A percentile compares a stretch with the other conserved stretches of the same genome.
These are phyloP conservation scores for Botrytis sinoallii DNA, from an alignment of 2,329 filamentous ascomycete species.

Conservation along the genomic window DNA sequence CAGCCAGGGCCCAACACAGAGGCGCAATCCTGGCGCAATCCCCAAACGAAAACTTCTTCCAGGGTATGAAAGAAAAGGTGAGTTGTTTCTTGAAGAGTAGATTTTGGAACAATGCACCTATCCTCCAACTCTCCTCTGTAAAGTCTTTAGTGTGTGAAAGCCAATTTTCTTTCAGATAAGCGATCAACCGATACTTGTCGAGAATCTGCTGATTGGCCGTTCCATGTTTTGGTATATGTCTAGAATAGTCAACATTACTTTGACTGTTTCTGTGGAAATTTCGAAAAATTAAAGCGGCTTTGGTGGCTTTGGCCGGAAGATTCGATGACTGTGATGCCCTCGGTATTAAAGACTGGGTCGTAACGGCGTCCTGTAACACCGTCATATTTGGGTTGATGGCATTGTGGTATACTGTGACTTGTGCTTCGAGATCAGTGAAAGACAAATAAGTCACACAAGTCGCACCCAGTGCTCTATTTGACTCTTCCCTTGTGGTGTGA, in stretches of 20 bases:
- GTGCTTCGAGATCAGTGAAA: background rate
- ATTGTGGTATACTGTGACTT: background rate
- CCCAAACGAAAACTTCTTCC: too few species aligned
- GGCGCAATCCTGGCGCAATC: too few species aligned
- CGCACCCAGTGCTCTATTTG: background rate
- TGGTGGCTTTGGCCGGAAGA: fast-evolving
- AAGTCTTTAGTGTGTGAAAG: background rate
- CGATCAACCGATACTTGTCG: background rate
- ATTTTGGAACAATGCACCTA: fast-evolving
- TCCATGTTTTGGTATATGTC: fast-evolving
- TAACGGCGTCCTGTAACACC: background rate
- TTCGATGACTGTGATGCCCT: background rate
- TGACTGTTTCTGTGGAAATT: fast-evolving
- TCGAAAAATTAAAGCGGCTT: background rate
- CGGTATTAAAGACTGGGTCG: background rate
- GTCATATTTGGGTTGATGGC: background rate
- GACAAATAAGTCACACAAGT: background rate
- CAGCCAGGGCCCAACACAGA: too few species aligned
- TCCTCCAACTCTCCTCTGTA: background rate
- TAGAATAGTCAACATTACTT: background rate
- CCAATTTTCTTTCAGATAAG: background rate
- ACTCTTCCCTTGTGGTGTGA: background rate
- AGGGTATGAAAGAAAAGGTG: too few species aligned
- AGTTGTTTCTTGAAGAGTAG: background rate
- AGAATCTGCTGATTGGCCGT: fast-evolving